Evolutionary conservation across 768 basidiomycete genomes (phyloP).

Genomic region (Exidia glandulosa): DNA sequence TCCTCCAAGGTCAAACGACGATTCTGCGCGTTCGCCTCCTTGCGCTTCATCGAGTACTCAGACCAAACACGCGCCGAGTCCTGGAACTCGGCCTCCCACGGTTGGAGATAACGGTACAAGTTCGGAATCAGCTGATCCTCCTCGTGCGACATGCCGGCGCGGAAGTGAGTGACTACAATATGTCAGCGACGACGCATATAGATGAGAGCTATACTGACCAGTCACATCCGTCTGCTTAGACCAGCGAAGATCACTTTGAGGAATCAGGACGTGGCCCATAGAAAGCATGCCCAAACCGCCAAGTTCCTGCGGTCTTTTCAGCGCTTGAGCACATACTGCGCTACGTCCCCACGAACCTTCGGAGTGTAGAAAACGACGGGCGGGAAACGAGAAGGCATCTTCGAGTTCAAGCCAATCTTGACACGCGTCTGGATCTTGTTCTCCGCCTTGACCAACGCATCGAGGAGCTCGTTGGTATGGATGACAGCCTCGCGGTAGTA

Average conservation of each 20-base stretch:
- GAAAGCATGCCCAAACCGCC: slow-evolving; percentile 98
- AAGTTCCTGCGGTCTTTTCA: slow-evolving; percentile 47
- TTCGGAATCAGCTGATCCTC: slow-evolving; percentile 95
- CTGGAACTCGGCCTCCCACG: slow-evolving; percentile 96
- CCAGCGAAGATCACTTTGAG: slow-evolving; percentile 95
- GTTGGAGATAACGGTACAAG: slow-evolving; percentile 90
- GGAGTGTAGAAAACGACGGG: slow-evolving; percentile 94
- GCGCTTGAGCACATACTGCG: background rate
- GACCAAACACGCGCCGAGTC: slow-evolving; percentile 99
- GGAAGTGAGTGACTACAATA: slow-evolving; percentile 83
- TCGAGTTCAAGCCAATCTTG: slow-evolving; percentile 97
- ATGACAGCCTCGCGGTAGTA: slow-evolving; percentile 98
- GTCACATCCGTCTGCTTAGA: slow-evolving; percentile 97
- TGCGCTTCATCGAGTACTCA: slow-evolving; percentile 98
- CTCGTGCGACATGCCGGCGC: slow-evolving; percentile 95
- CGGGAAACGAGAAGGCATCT: slow-evolving; percentile 99
- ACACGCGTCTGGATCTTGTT: slow-evolving; percentile 99
- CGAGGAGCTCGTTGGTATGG: slow-evolving; percentile 92
- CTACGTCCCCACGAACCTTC: slow-evolving; percentile 38
- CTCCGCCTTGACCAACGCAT: slow-evolving; percentile 94
- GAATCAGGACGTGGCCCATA: slow-evolving; percentile 98
- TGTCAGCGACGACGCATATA: background rate
- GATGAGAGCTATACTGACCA: slow-evolving; percentile 29
- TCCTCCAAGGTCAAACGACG: slow-evolving; percentile 94
- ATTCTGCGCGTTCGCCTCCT: slow-evolving; percentile 98